Conservation (phyloP, 352 stramenopile genomes). For the Phytophthora nicotianae region DNA sequence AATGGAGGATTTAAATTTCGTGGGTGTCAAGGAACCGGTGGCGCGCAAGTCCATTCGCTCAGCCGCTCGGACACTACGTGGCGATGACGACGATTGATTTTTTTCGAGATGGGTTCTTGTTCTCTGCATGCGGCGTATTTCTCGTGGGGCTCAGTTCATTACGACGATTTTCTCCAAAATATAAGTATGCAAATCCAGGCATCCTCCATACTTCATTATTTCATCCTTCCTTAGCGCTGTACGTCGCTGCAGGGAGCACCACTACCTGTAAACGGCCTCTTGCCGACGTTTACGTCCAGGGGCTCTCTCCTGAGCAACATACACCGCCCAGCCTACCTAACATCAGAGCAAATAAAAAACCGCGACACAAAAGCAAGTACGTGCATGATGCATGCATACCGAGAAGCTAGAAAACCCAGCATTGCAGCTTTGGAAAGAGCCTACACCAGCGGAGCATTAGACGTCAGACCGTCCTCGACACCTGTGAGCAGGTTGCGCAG, state of each 20-base stretch:
- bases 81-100: conserved; percentile 47
- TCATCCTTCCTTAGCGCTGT: conserved; percentile 27
- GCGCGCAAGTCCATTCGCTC: conserved; percentile 67
- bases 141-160: conserved; percentile 26
- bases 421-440: conserved; percentile 18
- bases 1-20: conserved; percentile 86
- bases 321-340: conserved; percentile 31
- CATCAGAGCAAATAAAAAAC: conserved; percentile 38
- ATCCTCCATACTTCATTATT: conserved; percentile 32
- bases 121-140: conserved; percentile 24
- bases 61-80: conserved; percentile 58
- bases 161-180: conserved; percentile 31
- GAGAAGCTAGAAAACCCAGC: conserved; percentile 17
- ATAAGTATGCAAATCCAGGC: conserved; percentile 37
- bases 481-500: conserved; percentile 90
- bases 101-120: conserved; percentile 16
- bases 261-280: not conserved
- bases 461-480: conserved; percentile 90
- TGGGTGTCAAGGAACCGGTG: conserved; percentile 73
- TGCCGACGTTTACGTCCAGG: too few species aligned
- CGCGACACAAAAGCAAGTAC: conserved; percentile 31
- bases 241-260: conserved; percentile 6
- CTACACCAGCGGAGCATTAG: conserved; percentile 41
- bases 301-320: conserved; percentile 22
- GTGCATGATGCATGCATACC: conserved; percentile 26